phyloP scores from a whole-genome alignment of 257 asterid genomes.

The Solanum bukasovii region DNA sequence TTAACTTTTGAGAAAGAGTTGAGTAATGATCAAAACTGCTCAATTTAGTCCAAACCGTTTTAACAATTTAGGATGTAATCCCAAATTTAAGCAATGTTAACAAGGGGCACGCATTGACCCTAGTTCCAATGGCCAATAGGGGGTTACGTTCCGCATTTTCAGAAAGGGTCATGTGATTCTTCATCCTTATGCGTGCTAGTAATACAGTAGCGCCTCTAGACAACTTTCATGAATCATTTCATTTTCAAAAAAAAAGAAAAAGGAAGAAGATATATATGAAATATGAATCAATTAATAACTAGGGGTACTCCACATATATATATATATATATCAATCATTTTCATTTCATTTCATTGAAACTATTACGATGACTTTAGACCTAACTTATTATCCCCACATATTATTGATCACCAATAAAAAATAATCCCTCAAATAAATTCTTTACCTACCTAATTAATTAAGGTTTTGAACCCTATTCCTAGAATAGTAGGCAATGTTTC shows the following conservation, averaged over 20 bases:
- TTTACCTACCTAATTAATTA: background rate
- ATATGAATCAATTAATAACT: background rate
- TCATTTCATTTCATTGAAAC: background rate
- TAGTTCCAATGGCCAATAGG: background rate
- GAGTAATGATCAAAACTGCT: background rate
- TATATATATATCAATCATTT: too few species aligned
- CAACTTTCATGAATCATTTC: background rate
- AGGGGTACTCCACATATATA: background rate
- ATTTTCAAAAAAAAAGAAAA: background rate
- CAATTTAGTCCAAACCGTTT: background rate
- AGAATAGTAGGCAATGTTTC: background rate
- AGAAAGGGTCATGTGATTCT: background rate
- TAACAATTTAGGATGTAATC: background rate
- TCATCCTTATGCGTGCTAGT: background rate
- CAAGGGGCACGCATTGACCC: background rate
- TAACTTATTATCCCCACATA: background rate
- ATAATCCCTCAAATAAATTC: background rate
- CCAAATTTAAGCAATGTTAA: background rate
- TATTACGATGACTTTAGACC: background rate
- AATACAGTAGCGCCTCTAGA: background rate
- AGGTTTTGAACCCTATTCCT: background rate
- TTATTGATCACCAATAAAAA: background rate
- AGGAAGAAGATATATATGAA: background rate
- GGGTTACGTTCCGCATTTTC: background rate
- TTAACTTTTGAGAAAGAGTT: background rate